phyloP scores from a whole-genome alignment of 345 rosid genomes.

The Moricandia arvensis region DNA sequence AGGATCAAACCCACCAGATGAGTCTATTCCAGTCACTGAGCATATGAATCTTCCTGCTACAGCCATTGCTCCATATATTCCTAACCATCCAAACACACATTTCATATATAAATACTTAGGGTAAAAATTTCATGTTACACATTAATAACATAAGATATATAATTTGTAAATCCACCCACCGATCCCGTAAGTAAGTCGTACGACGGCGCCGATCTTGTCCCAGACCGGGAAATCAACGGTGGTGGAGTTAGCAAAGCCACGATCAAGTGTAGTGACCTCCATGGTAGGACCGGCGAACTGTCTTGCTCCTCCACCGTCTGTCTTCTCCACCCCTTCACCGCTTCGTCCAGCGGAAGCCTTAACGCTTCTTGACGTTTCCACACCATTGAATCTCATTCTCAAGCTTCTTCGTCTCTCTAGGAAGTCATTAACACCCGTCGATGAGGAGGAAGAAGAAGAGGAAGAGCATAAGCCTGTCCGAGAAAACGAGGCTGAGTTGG shows the following conservation, averaged over 20 bases:
- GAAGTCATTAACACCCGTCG: constrained; percentile 18
- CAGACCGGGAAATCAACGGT: constrained; percentile 69
- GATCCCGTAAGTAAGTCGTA: constrained; percentile 86
- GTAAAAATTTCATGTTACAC: too few relatives aligned
- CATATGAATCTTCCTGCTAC: constrained; percentile 87
- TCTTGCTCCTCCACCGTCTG: constrained; percentile 33
- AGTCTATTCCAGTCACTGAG: constrained; percentile 75
- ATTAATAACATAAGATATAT: neutral
- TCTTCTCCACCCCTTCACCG: too few relatives aligned
- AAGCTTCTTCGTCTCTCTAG: constrained; percentile 31
- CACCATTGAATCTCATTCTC: constrained; percentile 33
- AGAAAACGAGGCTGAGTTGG: constrained; percentile 34
- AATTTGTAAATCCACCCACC: constrained; percentile 50
- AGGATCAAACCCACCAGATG: constrained; percentile 78
- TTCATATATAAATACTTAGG: neutral
- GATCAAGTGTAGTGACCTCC: constrained; percentile 77
- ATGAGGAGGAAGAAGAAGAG: constrained; percentile 17
- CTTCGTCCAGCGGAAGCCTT: constrained; percentile 50
- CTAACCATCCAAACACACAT: constrained; percentile 34
- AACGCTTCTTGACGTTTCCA: constrained; percentile 30
- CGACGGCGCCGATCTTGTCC: constrained; percentile 90
- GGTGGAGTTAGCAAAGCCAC: constrained; percentile 53
- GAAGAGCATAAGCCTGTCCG: constrained; percentile 37
- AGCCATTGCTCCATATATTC: constrained; percentile 92
- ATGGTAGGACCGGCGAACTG: constrained; percentile 52